phyloP scores from a whole-genome alignment of 2,329 filamentous ascomycete species.

The Trichophyton rubrum region DNA sequence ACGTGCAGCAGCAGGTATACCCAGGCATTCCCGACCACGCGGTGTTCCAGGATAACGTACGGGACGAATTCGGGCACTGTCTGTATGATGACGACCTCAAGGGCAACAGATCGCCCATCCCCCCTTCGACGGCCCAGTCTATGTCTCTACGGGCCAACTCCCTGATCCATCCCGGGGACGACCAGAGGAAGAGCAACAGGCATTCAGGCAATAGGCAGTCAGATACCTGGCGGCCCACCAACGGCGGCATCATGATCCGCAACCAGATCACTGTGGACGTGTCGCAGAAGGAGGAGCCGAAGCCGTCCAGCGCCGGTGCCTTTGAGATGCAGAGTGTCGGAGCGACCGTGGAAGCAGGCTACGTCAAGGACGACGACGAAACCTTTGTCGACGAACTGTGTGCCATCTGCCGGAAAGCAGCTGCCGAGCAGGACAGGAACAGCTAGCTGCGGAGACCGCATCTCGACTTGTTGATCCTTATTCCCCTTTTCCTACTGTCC shows the following conservation, averaged over 20 bases:
- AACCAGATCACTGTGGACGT: conserved; percentile 49
- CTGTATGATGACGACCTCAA: background rate
- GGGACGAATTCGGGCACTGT: conserved; percentile 46
- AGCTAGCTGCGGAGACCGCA: background rate
- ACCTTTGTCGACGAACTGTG: conserved; percentile 14
- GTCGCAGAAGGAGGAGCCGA: conserved; percentile 14
- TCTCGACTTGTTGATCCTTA: background rate
- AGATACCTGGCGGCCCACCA: conserved; percentile 11
- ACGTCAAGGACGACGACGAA: conserved; percentile 6
- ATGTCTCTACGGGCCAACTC: conserved; percentile 12
- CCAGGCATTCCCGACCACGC: conserved; percentile 43
- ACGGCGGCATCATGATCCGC: conserved; percentile 50
- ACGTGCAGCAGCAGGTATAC: conserved; percentile 51
- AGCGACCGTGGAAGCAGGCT: conserved; percentile 9
- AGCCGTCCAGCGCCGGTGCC: conserved; percentile 5
- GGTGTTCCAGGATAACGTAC: conserved; percentile 48
- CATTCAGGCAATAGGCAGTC: background rate
- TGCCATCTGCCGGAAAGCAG: conserved; percentile 9
- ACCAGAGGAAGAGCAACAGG: conserved; percentile 7
- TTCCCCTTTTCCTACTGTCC: background rate
- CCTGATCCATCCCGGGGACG: conserved; percentile 13
- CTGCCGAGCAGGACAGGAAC: background rate
- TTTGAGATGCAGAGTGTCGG: conserved; percentile 13
- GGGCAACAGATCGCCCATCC: conserved; percentile 10
- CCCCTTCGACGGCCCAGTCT: background rate